A percentile compares a stretch with the other conserved stretches of the same genome.
Conservation (phyloP, 345 rosid species). For the Citrus inodora region DNA sequence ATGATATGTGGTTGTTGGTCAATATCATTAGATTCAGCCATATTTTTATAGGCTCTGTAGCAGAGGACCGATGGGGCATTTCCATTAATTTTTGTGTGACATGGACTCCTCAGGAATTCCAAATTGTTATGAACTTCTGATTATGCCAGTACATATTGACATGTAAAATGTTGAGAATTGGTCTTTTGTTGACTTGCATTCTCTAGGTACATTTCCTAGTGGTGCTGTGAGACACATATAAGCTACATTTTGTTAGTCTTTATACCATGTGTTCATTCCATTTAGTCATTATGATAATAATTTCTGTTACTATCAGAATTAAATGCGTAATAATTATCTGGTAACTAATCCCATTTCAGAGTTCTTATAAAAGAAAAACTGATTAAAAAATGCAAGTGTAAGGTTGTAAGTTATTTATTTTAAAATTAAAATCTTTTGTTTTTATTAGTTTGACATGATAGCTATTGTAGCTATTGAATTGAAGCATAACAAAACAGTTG, state of each 20-base stretch:
- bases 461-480: background rate
- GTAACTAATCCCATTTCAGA: background rate
- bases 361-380: background rate
- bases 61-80: background rate
- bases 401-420: background rate
- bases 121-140: background rate
- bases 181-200: background rate
- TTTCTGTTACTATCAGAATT: background rate
- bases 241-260: background rate
- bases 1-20: background rate
- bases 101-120: background rate
- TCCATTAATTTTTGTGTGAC: background rate
- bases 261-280: background rate
- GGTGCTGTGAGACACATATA: background rate
- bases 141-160: background rate
- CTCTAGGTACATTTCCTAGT: background rate
- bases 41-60: background rate
- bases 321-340: background rate
- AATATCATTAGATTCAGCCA: background rate
- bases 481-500: background rate
- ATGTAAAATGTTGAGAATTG: background rate
- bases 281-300: background rate
- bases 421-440: background rate
- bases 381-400: background rate
- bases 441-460: background rate